A percentile compares a stretch with the other conserved stretches of the same genome.
phyloP scores from a whole-genome alignment of 768 basidiomycete genomes.

The Calocybe gangraenosa region DNA sequence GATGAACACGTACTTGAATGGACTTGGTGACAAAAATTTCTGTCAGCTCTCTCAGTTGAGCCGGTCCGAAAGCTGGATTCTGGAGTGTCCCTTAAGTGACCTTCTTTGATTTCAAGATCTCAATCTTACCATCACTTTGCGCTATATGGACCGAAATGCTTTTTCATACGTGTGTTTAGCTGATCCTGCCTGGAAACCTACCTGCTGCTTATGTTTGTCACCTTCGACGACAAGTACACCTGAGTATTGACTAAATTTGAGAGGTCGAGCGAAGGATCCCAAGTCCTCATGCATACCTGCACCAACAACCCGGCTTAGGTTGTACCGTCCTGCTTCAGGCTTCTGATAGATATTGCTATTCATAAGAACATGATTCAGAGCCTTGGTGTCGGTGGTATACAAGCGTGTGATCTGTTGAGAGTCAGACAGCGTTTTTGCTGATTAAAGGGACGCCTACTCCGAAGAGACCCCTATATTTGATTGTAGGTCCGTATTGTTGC shows the following conservation, averaged over 20 bases:
- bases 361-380: slow-evolving; percentile 59
- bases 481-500: slow-evolving; percentile 10
- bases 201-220: slow-evolving; percentile 46
- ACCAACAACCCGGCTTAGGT: slow-evolving; percentile 39
- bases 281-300: slow-evolving; percentile 20
- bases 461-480: slow-evolving; percentile 25
- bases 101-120: background rate
- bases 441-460: slow-evolving; percentile 30
- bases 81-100: too few relatives aligned
- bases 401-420: slow-evolving; percentile 6
- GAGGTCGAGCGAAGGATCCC: background rate
- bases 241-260: slow-evolving; percentile 19
- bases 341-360: slow-evolving; percentile 57
- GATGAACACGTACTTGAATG: slow-evolving; percentile 32
- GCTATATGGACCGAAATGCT: slow-evolving; percentile 19
- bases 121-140: slow-evolving; percentile 38
- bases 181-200: slow-evolving; percentile 8
- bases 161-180: background rate
- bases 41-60: slow-evolving; percentile 55
- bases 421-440: background rate
- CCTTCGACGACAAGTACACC: slow-evolving; percentile 51
- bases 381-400: slow-evolving; percentile 29
- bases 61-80: slow-evolving; percentile 67
- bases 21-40: slow-evolving; percentile 56
- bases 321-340: slow-evolving; percentile 33